These are phyloP conservation scores for Tetrahymena borealis DNA, from an alignment of 73 alveolate species.

Conservation along the genomic window DNA sequence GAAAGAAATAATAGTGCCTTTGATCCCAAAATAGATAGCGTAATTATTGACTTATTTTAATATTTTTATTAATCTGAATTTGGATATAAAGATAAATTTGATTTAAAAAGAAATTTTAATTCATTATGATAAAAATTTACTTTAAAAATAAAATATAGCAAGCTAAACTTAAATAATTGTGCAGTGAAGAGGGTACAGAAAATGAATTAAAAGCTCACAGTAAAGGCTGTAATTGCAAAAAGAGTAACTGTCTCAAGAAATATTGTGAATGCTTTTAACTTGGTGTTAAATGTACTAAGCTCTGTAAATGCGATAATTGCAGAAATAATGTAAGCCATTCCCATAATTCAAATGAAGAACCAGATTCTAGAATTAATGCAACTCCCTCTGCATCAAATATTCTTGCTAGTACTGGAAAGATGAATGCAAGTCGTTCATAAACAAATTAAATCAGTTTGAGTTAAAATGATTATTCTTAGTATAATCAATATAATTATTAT, in stretches of 20 bases:
- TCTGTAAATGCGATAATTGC: slow-evolving; percentile 91
- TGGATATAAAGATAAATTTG: too few species aligned
- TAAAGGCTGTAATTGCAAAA: slow-evolving; percentile 94
- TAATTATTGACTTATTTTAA: too few species aligned
- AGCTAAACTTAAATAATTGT: background rate
- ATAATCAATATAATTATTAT: background rate
- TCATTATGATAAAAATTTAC: too few species aligned
- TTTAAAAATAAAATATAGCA: background rate
- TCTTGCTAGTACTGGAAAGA: background rate
- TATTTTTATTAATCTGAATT: too few species aligned
- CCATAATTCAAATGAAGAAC: background rate
- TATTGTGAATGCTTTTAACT: slow-evolving; percentile 94
- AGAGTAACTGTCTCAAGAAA: slow-evolving; percentile 87
- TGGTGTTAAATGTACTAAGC: slow-evolving; percentile 79
- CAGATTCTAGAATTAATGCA: background rate
- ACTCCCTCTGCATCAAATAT: background rate
- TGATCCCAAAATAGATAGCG: slow-evolving; percentile 59
- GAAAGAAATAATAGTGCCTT: slow-evolving; percentile 94
- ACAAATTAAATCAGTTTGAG: background rate
- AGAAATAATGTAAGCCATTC: slow-evolving; percentile 51
- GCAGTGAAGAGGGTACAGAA: slow-evolving; percentile 34
- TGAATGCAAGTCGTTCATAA: background rate
- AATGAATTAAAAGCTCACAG: background rate
- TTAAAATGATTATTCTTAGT: background rate
- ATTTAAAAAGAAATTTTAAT: too few species aligned